These are phyloP conservation scores for Fusarium oligoseptatum DNA, from an alignment of 2,329 filamentous ascomycete genomes.

Conservation along the genomic window DNA sequence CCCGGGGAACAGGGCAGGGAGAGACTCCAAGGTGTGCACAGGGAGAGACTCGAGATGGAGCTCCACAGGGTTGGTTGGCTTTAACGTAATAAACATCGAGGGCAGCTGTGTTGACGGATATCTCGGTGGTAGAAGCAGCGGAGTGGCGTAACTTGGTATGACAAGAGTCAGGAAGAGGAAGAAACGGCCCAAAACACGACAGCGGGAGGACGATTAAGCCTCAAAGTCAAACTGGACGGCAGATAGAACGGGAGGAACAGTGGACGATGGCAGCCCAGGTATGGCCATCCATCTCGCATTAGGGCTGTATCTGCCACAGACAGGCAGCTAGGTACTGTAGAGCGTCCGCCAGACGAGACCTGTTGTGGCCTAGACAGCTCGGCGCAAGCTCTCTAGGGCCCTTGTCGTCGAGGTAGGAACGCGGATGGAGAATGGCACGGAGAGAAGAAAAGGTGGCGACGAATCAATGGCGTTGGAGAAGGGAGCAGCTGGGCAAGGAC, in stretches of 20 bases:
- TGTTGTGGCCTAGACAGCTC: constrained; percentile 3
- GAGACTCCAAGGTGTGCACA: background rate
- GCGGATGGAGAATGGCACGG: constrained; percentile 1
- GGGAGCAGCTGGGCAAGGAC: background rate
- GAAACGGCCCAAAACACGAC: constrained; percentile 20
- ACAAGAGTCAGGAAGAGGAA: background rate
- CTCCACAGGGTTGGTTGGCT: constrained; percentile 7
- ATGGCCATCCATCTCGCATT: background rate
- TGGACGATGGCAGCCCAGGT: constrained; percentile 4
- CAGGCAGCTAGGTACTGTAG: background rate
- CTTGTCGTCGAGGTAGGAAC: constrained; percentile 7
- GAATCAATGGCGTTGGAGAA: constrained; percentile 10
- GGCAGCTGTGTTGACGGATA: background rate
- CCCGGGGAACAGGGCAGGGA: constrained; percentile 4
- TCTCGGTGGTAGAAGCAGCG: background rate
- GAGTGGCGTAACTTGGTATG: background rate
- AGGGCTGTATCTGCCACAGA: constrained; percentile 2
- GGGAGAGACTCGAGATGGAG: constrained; percentile 5
- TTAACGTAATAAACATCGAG: constrained; percentile 6
- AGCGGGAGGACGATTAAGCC: constrained; percentile 20
- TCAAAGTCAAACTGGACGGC: constrained; percentile 13
- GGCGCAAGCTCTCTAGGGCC: background rate
- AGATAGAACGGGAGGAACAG: background rate
- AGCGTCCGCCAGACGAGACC: background rate
- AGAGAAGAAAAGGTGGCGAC: constrained; percentile 1